Conservation (phyloP, 495 filamentous ascomycete species). For the Aspergillus haitiensis region DNA sequence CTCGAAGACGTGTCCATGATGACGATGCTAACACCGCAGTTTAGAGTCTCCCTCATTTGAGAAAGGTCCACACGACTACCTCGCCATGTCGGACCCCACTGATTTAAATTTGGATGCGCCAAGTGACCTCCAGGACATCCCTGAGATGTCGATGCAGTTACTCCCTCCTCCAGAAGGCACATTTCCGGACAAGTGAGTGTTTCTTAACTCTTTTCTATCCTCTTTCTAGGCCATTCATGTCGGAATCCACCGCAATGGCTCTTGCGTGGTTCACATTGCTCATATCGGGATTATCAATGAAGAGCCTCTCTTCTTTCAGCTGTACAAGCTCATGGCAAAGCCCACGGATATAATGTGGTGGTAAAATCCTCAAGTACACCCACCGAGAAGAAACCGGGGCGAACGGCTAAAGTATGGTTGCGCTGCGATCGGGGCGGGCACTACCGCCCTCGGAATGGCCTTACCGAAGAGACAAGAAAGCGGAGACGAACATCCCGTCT, state of each 20-base stretch:
- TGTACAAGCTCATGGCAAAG: slow-evolving; percentile 48
- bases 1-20: neutral
- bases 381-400: slow-evolving; percentile 50
- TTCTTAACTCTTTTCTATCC: neutral
- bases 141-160: slow-evolving; percentile 47
- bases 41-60: slow-evolving; percentile 17
- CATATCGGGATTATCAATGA: slow-evolving; percentile 11
- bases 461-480: slow-evolving; percentile 51
- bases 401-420: slow-evolving; percentile 50
- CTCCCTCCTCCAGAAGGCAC: slow-evolving; percentile 46
- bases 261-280: slow-evolving; percentile 2
- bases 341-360: slow-evolving; percentile 50
- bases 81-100: slow-evolving; percentile 43
- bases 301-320: slow-evolving; percentile 43
- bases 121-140: slow-evolving; percentile 52
- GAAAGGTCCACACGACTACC: slow-evolving; percentile 19
- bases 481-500: slow-evolving; percentile 47
- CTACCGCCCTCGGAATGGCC: slow-evolving; percentile 50
- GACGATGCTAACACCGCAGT: slow-evolving; percentile 24
- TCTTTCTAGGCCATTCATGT: neutral
- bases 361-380: slow-evolving; percentile 51
- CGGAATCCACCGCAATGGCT: slow-evolving; percentile 8
- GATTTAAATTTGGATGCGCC: slow-evolving; percentile 50
- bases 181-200: slow-evolving; percentile 48
- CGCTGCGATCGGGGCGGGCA: slow-evolving; percentile 54